Percentiles rank a stretch among this genome's conserved stretches.
Evolutionary conservation across 208 protist genomes (phyloP).

Genomic region (Leishmania arabica): DNA sequence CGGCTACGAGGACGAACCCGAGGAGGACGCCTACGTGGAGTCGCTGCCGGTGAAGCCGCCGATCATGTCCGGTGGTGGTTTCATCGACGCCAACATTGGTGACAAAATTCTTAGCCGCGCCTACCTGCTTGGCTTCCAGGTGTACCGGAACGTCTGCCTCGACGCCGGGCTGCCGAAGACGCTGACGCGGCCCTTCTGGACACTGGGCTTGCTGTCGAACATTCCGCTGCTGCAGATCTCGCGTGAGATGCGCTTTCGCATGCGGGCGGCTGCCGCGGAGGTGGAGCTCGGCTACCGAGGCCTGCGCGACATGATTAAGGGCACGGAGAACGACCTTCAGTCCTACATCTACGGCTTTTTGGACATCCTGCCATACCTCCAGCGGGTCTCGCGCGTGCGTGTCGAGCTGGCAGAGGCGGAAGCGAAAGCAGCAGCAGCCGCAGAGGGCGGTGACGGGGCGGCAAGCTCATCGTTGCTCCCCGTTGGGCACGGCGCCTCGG

Average conservation of each 20-base stretch:
- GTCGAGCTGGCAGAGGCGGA: slow-evolving; percentile 26
- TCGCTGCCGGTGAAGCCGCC: slow-evolving; percentile 43
- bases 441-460: background rate
- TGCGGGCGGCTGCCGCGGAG: slow-evolving; percentile 52
- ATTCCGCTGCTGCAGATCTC: slow-evolving; percentile 48
- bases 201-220: slow-evolving; percentile 40
- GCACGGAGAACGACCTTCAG: slow-evolving; percentile 45
- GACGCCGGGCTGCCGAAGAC: slow-evolving; percentile 47
- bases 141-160: slow-evolving; percentile 43
- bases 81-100: slow-evolving; percentile 48
- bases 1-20: slow-evolving; percentile 45
- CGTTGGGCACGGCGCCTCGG: background rate
- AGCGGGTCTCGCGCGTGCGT: slow-evolving; percentile 25
- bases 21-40: slow-evolving; percentile 61
- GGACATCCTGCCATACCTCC: slow-evolving; percentile 29
- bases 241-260: slow-evolving; percentile 51
- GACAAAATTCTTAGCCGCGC: slow-evolving; percentile 54
- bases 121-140: slow-evolving; percentile 39
- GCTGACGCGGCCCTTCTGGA: slow-evolving; percentile 48
- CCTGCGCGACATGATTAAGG: slow-evolving; percentile 42
- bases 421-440: slow-evolving; percentile 13
- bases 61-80: slow-evolving; percentile 39
- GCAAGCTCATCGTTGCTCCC: background rate
- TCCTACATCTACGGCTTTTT: slow-evolving; percentile 41
- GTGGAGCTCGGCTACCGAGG: slow-evolving; percentile 41